phyloP scores from a whole-genome alignment of 78 protist genomes.

The slime mould (Dictyostelium discoideum) region DNA sequence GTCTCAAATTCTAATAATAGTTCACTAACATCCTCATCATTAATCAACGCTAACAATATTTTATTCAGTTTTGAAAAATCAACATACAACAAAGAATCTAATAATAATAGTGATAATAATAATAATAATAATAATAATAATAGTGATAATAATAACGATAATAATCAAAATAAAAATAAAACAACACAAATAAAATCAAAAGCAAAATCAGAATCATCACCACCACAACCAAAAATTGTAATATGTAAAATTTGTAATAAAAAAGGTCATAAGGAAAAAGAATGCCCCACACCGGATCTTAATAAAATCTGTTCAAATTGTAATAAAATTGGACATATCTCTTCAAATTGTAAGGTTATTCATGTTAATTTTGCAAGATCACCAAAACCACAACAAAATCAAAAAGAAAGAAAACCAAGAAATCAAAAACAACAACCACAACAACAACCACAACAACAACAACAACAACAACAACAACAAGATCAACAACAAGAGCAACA shows the following conservation, averaged over 20 bases:
- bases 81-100: neutral
- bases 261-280: constrained; percentile 27
- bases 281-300: constrained; percentile 52
- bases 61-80: constrained; percentile 30
- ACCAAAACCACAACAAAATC: neutral
- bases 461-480: neutral
- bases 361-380: neutral
- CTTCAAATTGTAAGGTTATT: constrained; percentile 28
- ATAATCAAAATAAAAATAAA: neutral
- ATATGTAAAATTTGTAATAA: constrained; percentile 22
- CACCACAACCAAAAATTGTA: neutral
- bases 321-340: constrained; percentile 20
- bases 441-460: neutral
- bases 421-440: neutral
- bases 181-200: neutral
- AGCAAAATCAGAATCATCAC: neutral
- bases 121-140: neutral
- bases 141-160: neutral
- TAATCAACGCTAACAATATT: constrained; percentile 6
- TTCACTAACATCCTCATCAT: constrained; percentile 26
- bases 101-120: neutral
- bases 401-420: neutral
- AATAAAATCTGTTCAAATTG: constrained; percentile 43
- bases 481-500: neutral
- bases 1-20: neutral